Evolutionary conservation across 108 stramenopile genomes (phyloP).

Genomic region (Nitzschia palea): DNA sequence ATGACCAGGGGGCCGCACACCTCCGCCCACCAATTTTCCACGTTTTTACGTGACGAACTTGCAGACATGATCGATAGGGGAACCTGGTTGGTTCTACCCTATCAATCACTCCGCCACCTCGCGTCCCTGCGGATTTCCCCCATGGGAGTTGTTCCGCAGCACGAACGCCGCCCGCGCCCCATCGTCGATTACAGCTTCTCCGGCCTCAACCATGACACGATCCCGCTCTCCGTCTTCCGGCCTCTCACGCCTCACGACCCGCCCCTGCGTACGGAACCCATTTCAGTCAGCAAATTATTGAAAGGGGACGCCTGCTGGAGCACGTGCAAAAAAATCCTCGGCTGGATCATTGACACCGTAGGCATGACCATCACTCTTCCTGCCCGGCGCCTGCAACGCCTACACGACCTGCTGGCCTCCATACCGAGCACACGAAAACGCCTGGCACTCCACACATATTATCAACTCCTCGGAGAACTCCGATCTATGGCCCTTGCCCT

Average conservation of each 20-base stretch:
- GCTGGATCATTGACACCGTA: slow-evolving; percentile 37
- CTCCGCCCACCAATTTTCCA: slow-evolving; percentile 1
- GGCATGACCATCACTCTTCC: slow-evolving; percentile 34
- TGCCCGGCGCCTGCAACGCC: slow-evolving; percentile 21
- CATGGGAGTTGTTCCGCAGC: slow-evolving; percentile 38
- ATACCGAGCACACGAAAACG: neutral
- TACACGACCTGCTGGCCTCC: slow-evolving; percentile 18
- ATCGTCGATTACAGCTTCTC: slow-evolving; percentile 35
- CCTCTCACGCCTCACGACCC: slow-evolving; percentile 15
- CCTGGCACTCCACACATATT: slow-evolving; percentile 18
- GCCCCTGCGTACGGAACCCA: slow-evolving; percentile 20
- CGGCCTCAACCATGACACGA: slow-evolving; percentile 33
- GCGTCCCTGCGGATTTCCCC: slow-evolving; percentile 17
- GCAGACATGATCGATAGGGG: slow-evolving; percentile 18
- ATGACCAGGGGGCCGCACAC: slow-evolving; percentile 20
- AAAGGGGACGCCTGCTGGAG: slow-evolving; percentile 38
- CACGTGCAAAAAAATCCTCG: slow-evolving; percentile 33
- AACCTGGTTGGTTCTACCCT: slow-evolving; percentile 45
- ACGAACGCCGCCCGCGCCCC: slow-evolving; percentile 25
- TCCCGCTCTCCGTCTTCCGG: slow-evolving; percentile 30
- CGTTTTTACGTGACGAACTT: slow-evolving; percentile 24
- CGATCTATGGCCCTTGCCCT: slow-evolving; percentile 45
- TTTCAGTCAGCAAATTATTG: slow-evolving; percentile 32
- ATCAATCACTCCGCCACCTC: slow-evolving; percentile 4
- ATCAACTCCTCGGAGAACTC: slow-evolving; percentile 41